Base-by-base conservation (phyloP, 2,329 filamentous ascomycete species). In the Dactylellina leptospora region DNA sequence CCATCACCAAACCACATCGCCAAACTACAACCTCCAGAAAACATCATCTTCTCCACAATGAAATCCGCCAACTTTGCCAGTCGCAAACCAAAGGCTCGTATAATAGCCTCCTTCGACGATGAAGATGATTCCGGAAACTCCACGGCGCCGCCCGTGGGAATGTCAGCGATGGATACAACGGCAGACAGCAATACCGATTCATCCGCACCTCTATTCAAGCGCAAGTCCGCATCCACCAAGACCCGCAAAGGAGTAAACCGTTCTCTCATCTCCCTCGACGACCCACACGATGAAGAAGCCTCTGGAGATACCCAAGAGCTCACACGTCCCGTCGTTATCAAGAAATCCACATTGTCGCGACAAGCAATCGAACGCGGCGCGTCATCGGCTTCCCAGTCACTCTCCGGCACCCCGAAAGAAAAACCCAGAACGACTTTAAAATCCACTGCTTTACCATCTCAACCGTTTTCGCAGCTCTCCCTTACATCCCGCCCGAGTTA, bases 401-500 rank as follows among this genome's bases (percentile, higher is more conserved):
- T 22, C 0, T 20, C 40, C 16, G 22, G 51, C n/a, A 2, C 63
- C n/a, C 11, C 63, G 44, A 69, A 61, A 16, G 55, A 70, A 3
- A 70, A 62, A 55, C 69, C 69, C 4, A 50, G 66, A 27, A 56
- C 66, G 10, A 54, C 53, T 16, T 33, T 71, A 20, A 71, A 71
- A 48, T 42, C 58, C 18, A 53, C 28, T 10, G 28, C 42, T 4
- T 45, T 71, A 42, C 66, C 66, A 3, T 71, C 69, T 1, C 60
- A 73, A 48, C 60, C 69, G 2, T 66, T 73, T 42, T 64, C 59
- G 8, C 69, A 73, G 38, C 69, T 73, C 18, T 66, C 69, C 9
- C 38, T 73, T 18, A 55, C 69, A 22, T 73, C 69, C 11, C 50
- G 69, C 3, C 53, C 61, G 0, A 60, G 22, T 11, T 73, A 73